Evolutionary conservation across 2,329 filamentous ascomycete genomes (phyloP).

Genomic region (Ascochyta koolunga): DNA sequence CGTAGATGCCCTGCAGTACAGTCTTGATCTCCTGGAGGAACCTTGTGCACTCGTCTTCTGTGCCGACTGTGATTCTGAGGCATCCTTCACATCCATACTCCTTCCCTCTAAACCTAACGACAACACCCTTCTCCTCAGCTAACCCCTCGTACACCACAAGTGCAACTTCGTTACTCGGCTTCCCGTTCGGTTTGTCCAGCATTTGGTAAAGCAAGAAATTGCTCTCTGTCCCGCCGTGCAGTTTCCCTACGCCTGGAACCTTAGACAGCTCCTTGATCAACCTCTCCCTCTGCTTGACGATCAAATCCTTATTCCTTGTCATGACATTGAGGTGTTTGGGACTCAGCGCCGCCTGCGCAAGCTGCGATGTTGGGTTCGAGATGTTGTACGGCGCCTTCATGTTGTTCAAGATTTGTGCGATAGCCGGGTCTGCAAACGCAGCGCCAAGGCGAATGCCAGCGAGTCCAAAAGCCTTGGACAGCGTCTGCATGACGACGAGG

Average conservation of each 20-base stretch:
- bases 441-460: conserved; percentile 90
- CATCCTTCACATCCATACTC: conserved; percentile 90
- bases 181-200: conserved; percentile 68
- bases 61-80: conserved; percentile 89
- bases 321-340: conserved; percentile 73
- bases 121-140: conserved; percentile 85
- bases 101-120: conserved; percentile 91
- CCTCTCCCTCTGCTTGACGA: conserved; percentile 78
- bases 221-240: conserved; percentile 78
- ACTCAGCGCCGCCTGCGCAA: conserved; percentile 76
- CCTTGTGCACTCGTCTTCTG: conserved; percentile 80
- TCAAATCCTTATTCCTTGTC: conserved; percentile 70
- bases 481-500: conserved; percentile 94
- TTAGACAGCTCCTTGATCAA: conserved; percentile 74
- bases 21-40: conserved; percentile 72
- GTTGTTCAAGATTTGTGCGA: conserved; percentile 83
- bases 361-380: conserved; percentile 80
- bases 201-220: conserved; percentile 96
- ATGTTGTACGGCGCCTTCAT: conserved; percentile 98
- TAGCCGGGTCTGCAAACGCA: conserved; percentile 76
- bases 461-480: conserved; percentile 97
- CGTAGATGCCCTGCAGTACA: conserved; percentile 57
- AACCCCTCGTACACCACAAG: conserved; percentile 81
- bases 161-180: conserved; percentile 80
- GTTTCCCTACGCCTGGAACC: conserved; percentile 77